A percentile compares a stretch with the other conserved stretches of the same genome.
Evolutionary conservation across 2,329 filamentous ascomycete species (phyloP).

Genomic region (Ceratocystis ficicola): DNA sequence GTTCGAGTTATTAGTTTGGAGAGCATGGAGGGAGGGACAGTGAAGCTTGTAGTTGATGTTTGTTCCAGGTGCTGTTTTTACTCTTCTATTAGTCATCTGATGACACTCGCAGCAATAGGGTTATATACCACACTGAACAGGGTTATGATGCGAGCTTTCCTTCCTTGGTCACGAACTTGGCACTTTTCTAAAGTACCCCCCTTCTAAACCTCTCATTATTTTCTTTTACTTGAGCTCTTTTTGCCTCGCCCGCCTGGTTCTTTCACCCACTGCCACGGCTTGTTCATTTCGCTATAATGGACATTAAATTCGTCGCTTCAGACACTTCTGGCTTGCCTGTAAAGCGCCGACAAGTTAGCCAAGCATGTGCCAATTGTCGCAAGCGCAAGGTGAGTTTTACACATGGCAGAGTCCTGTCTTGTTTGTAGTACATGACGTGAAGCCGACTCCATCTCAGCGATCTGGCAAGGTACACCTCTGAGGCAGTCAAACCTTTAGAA

Average conservation of each 20-base stretch:
- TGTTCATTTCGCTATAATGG: not conserved
- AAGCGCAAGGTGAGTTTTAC: slow-evolving; percentile 38
- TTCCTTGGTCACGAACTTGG: not conserved
- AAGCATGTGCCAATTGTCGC: slow-evolving; percentile 45
- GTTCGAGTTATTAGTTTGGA: not conserved
- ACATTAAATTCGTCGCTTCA: slow-evolving; percentile 20
- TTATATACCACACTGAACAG: not conserved
- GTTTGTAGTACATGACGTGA: not conserved
- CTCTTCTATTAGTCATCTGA: not conserved
- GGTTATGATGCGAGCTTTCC: not conserved
- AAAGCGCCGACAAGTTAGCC: slow-evolving; percentile 48
- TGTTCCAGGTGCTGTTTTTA: not conserved
- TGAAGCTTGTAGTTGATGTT: not conserved
- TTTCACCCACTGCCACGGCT: not conserved
- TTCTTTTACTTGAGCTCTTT: not conserved
- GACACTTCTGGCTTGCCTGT: slow-evolving; percentile 37
- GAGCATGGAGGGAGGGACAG: no score
- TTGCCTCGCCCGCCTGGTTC: not conserved
- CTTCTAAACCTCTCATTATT: not conserved
- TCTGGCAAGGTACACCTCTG: not conserved
- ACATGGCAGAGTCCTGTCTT: not conserved
- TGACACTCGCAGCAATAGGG: not conserved
- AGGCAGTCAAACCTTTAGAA: not conserved
- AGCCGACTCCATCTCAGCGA: not conserved
- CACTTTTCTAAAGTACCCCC: not conserved